These are phyloP conservation scores for Striga hermonthica DNA, from an alignment of 305 asterid species.

Conservation along the genomic window DNA sequence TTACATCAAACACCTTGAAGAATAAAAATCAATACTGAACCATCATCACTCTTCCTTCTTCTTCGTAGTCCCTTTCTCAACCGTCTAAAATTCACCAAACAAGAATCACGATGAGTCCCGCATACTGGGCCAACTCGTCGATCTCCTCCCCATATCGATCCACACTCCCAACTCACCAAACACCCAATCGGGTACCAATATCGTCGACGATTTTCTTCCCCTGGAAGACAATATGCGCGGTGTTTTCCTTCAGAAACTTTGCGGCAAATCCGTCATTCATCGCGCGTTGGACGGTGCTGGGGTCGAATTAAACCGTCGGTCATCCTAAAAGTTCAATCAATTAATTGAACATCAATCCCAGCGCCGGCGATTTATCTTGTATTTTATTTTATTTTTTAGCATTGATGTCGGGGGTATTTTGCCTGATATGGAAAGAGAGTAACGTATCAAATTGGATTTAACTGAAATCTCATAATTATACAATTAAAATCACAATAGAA, in stretches of 20 bases:
- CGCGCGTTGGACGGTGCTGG: constrained; percentile 46
- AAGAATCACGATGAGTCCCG: constrained; percentile 46
- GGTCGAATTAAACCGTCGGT: constrained; percentile 40
- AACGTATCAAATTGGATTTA: too few relatives aligned
- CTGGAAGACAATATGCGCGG: constrained; percentile 82
- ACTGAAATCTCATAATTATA: too few relatives aligned
- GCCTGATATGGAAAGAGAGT: too few relatives aligned
- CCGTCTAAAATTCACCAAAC: constrained; percentile 27
- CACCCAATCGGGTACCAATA: constrained; percentile 28
- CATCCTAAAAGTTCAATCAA: too few relatives aligned
- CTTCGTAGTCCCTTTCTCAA: constrained; percentile 31
- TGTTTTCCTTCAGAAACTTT: constrained; percentile 62
- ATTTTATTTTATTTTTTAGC: too few relatives aligned
- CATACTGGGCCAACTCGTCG: constrained; percentile 54
- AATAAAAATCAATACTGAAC: constrained; percentile 26
- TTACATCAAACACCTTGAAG: constrained; percentile 29
- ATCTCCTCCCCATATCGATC: constrained; percentile 52
- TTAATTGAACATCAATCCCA: too few relatives aligned
- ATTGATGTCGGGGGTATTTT: too few relatives aligned
- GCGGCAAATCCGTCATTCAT: constrained; percentile 42
- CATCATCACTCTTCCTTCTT: constrained; percentile 20
- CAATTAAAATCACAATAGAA: too few relatives aligned
- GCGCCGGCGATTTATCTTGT: too few relatives aligned
- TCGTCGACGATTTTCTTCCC: constrained; percentile 51
- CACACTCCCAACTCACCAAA: constrained; percentile 26